Evolutionary conservation across 108 stramenopile genomes (phyloP).

Genomic region (Nitzschia putrida): DNA sequence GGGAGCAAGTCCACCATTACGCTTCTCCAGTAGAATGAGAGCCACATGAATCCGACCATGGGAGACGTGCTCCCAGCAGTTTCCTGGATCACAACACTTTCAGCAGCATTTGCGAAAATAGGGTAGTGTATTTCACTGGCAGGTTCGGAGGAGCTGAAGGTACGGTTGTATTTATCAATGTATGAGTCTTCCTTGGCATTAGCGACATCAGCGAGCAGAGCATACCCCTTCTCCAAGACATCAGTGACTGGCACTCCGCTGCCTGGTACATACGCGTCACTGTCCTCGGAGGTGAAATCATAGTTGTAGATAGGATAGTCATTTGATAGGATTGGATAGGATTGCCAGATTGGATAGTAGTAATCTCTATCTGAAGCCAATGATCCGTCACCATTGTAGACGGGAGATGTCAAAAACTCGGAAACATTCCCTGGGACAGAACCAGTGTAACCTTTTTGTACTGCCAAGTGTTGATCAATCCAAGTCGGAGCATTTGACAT

Average conservation of each 20-base stretch:
- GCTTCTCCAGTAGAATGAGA: slow-evolving; percentile 47
- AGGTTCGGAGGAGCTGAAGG: slow-evolving; percentile 24
- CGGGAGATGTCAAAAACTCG: no score
- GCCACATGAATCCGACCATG: slow-evolving; percentile 32
- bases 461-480: slow-evolving; percentile 22
- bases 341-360: slow-evolving; percentile 23
- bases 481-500: slow-evolving; percentile 19
- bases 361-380: slow-evolving; percentile 12
- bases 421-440: no score
- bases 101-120: slow-evolving; percentile 28
- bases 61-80: not conserved
- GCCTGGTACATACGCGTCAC: slow-evolving; percentile 11
- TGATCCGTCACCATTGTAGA: no score
- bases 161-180: no score
- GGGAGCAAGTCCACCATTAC: slow-evolving; percentile 38
- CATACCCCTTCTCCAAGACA: slow-evolving; percentile 27
- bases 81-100: slow-evolving; percentile 12
- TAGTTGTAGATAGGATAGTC: not conserved
- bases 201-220: slow-evolving; percentile 17
- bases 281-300: not conserved
- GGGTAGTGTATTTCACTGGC: slow-evolving; percentile 44
- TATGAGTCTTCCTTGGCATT: slow-evolving; percentile 20
- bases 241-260: not conserved
- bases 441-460: not conserved
- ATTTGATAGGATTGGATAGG: slow-evolving; percentile 32